Conservation (phyloP, 2,329 filamentous ascomycete genomes). For the Fusarium musae region DNA sequence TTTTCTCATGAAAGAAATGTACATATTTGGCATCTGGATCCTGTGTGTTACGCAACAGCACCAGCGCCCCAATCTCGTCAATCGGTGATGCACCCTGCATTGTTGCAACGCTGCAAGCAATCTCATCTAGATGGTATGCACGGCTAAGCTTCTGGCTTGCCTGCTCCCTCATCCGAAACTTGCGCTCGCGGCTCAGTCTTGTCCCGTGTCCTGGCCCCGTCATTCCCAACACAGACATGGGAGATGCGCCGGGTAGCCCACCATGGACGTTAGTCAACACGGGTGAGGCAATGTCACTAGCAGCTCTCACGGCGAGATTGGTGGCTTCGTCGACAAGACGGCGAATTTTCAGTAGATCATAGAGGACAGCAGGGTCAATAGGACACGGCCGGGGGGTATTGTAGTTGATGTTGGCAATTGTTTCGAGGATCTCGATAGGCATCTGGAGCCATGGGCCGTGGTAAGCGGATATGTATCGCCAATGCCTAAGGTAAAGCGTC, state of each 20-base stretch:
- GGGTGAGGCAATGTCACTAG: constrained; percentile 76
- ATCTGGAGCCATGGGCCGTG: constrained; percentile 86
- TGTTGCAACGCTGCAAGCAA: constrained; percentile 82
- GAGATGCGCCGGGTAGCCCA: constrained; percentile 39
- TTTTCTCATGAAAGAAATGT: constrained; percentile 94
- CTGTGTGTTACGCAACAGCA: constrained; percentile 74
- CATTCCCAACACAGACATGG: constrained; percentile 35
- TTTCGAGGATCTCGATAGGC: constrained; percentile 81
- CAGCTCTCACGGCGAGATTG: constrained; percentile 79
- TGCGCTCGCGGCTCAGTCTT: constrained; percentile 79
- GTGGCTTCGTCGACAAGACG: constrained; percentile 83
- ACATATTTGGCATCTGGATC: constrained; percentile 84
- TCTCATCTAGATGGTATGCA: constrained; percentile 85
- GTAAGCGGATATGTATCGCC: constrained; percentile 86
- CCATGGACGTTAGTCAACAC: constrained; percentile 67
- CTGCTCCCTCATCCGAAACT: constrained; percentile 82
- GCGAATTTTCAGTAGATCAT: constrained; percentile 85
- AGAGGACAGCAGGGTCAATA: constrained; percentile 83
- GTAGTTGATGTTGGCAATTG: constrained; percentile 82
- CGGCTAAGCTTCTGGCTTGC: constrained; percentile 80
- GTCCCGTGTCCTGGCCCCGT: constrained; percentile 66
- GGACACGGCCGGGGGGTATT: constrained; percentile 79
- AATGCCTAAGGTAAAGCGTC: constrained; percentile 68
- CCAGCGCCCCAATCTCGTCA: constrained; percentile 78
- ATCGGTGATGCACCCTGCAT: constrained; percentile 84